Evolutionary conservation across 2,329 filamentous ascomycete genomes (phyloP).

Genomic region (Hypoxylon sp.): DNA sequence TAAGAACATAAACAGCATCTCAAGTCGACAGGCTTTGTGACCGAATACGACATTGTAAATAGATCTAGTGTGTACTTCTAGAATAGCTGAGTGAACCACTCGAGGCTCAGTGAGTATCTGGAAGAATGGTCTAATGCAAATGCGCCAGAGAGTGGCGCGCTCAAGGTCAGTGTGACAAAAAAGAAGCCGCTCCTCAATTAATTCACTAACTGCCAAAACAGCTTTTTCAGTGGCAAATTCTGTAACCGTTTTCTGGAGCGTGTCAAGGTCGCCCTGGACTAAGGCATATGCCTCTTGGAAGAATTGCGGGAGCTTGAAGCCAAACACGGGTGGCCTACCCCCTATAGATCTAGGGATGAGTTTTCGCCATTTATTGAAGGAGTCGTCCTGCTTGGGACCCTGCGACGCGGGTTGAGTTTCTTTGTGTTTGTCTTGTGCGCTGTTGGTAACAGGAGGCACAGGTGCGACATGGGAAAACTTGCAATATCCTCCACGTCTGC

Average conservation of each 20-base stretch:
- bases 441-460: neutral
- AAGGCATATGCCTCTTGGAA: conserved; percentile 32
- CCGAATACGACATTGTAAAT: conserved; percentile 39
- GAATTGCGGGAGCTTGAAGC: conserved; percentile 23
- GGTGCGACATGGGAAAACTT: conserved; percentile 8
- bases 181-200: conserved; percentile 32
- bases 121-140: conserved; percentile 36
- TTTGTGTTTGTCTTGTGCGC: neutral
- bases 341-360: conserved; percentile 6
- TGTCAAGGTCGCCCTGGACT: conserved; percentile 28
- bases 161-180: conserved; percentile 14
- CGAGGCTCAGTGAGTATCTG: conserved; percentile 34
- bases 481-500: conserved; percentile 9
- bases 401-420: neutral
- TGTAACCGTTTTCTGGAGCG: conserved; percentile 27
- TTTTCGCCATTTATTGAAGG: conserved; percentile 21
- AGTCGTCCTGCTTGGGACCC: neutral
- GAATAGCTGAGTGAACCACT: conserved; percentile 32
- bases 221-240: conserved; percentile 34
- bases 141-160: conserved; percentile 28
- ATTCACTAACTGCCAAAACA: conserved; percentile 25
- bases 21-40: conserved; percentile 27
- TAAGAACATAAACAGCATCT: conserved; percentile 33
- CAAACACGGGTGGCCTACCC: neutral
- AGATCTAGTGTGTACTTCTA: conserved; percentile 30